Conservation (phyloP, 768 basidiomycete species). For the Phylloporus scabripes region DNA sequence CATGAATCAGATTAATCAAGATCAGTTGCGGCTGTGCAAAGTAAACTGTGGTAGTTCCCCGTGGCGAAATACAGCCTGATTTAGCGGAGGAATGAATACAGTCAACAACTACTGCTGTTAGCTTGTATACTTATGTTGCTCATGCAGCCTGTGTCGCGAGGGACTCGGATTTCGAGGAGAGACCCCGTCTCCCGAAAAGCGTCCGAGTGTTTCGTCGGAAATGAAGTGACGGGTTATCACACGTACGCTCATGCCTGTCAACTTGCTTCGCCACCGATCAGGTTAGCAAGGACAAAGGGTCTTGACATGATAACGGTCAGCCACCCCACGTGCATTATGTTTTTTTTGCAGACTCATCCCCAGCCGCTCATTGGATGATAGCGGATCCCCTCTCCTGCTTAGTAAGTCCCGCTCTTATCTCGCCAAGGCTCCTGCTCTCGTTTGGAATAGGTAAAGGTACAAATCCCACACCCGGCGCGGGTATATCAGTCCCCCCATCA, state of each 20-base stretch:
- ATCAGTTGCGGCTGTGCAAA: neutral
- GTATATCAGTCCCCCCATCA: slow-evolving; percentile 16
- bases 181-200: neutral
- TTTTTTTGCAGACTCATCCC: neutral
- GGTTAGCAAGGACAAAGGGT: neutral
- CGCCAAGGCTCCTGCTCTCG: slow-evolving; percentile 3
- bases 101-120: no score
- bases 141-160: neutral
- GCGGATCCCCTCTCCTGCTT: slow-evolving; percentile 11
- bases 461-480: slow-evolving; percentile 16
- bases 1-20: neutral
- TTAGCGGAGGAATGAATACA: no score
- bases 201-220: slow-evolving; percentile 1
- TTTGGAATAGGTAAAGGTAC: slow-evolving; percentile 8
- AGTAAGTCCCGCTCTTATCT: slow-evolving; percentile 20
- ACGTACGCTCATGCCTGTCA: slow-evolving; percentile 10
- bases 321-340: neutral
- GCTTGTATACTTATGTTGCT: no score
- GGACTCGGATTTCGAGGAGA: no score
- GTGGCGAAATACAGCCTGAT: neutral
- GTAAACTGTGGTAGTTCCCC: no score
- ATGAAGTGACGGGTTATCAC: slow-evolving; percentile 9
- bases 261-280: neutral
- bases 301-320: slow-evolving; percentile 15
- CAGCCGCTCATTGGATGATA: slow-evolving; percentile 20